Evolutionary conservation across 2,329 filamentous ascomycete genomes (phyloP).

Genomic region (Trichophyton benhamiae): DNA sequence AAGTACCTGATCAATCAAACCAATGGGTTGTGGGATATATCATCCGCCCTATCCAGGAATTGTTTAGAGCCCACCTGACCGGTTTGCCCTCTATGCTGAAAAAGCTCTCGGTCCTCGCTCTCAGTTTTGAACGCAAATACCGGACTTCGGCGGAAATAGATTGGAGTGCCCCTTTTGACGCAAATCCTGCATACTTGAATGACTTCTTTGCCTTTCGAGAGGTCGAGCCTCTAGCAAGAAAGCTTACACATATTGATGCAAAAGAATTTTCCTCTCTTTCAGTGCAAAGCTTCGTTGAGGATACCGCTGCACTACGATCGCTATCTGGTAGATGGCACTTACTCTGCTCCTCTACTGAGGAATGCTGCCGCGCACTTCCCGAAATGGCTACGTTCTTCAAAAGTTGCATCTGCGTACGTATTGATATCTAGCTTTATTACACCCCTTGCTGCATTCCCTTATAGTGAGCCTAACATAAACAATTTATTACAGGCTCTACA

Average conservation of each 20-base stretch:
- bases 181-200: conserved; percentile 23
- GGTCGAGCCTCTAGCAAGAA: conserved; percentile 23
- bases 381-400: conserved; percentile 23
- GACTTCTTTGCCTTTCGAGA: conserved; percentile 24
- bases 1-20: conserved; percentile 10
- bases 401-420: conserved; percentile 26
- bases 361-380: conserved; percentile 28
- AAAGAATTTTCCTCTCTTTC: conserved; percentile 21
- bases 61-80: conserved; percentile 24
- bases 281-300: conserved; percentile 16
- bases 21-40: conserved; percentile 25
- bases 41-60: conserved; percentile 26
- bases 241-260: conserved; percentile 22
- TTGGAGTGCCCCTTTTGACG: conserved; percentile 25
- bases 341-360: conserved; percentile 25
- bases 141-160: conserved; percentile 24
- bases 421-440: not conserved
- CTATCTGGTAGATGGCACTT: conserved; percentile 22
- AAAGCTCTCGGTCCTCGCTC: conserved; percentile 24
- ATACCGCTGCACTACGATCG: conserved; percentile 16
- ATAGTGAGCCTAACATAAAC: not conserved
- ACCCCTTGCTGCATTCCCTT: not conserved
- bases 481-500: conserved; percentile 20
- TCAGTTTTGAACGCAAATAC: conserved; percentile 27
- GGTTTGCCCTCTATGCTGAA: conserved; percentile 25